Evolutionary conservation across 2,329 filamentous ascomycete genomes (phyloP).

Genomic region (Colletotrichum sp.): DNA sequence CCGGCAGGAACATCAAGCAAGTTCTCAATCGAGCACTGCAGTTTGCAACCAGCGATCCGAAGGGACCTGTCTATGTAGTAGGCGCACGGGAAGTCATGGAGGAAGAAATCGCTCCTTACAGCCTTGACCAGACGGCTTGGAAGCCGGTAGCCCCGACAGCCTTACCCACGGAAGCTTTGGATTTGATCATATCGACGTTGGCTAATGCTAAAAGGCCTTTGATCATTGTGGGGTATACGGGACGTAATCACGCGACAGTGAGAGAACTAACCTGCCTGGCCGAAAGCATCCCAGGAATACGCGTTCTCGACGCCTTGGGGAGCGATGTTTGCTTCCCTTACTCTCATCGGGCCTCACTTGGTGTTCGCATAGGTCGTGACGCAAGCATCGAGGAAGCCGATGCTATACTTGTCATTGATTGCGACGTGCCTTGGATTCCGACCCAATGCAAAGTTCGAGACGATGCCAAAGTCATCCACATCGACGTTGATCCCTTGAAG

Average conservation of each 20-base stretch:
- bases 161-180: conserved; percentile 55
- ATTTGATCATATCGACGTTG: conserved; percentile 66
- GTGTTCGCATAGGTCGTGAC: conserved; percentile 76
- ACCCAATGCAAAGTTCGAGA: conserved; percentile 66
- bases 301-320: conserved; percentile 77
- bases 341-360: conserved; percentile 70
- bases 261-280: conserved; percentile 69
- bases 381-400: conserved; percentile 78
- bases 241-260: conserved; percentile 70
- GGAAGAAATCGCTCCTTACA: conserved; percentile 78
- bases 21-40: conserved; percentile 80
- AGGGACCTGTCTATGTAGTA: conserved; percentile 76
- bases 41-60: conserved; percentile 74
- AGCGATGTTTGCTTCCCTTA: conserved; percentile 84
- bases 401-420: conserved; percentile 84
- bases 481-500: conserved; percentile 71
- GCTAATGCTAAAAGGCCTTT: conserved; percentile 69
- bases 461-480: conserved; percentile 63
- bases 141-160: conserved; percentile 71
- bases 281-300: conserved; percentile 68
- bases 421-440: conserved; percentile 91
- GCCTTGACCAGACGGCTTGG: conserved; percentile 74
- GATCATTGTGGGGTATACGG: conserved; percentile 73
- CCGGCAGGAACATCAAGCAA: conserved; percentile 81
- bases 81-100: conserved; percentile 81